These are phyloP conservation scores for Suillus lakei DNA, from an alignment of 768 basidiomycete genomes.

Conservation along the genomic window DNA sequence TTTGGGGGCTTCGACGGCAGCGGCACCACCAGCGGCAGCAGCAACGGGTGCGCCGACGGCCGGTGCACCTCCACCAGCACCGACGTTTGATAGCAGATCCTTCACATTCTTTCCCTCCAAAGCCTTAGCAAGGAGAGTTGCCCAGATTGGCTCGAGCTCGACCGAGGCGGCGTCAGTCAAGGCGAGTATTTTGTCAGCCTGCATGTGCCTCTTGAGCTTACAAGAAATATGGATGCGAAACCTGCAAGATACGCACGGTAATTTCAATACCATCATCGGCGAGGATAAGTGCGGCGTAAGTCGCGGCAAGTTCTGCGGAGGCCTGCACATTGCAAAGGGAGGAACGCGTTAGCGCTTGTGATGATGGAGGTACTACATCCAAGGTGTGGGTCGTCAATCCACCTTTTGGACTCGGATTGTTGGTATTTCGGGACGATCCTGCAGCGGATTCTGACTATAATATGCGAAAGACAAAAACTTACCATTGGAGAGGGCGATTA, in stretches of 20 bases:
- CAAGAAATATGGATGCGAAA: background rate
- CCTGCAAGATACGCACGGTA: constrained; percentile 65
- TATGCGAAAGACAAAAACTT: constrained; percentile 13
- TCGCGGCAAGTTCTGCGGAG: constrained; percentile 82
- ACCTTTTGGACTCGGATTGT: constrained; percentile 10
- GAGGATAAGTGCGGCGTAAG: constrained; percentile 98
- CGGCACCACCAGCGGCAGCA: constrained; percentile 59
- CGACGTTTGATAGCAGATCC: constrained; percentile 94
- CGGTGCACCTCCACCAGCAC: constrained; percentile 87
- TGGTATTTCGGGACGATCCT: background rate
- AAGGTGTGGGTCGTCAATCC: constrained; percentile 20
- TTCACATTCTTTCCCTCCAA: constrained; percentile 98
- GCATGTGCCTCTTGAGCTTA: constrained; percentile 13
- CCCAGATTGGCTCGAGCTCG: constrained; percentile 97
- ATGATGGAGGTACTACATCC: constrained; percentile 17
- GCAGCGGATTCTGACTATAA: background rate
- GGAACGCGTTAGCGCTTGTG: constrained; percentile 18
- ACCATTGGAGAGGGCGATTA: constrained; percentile 29
- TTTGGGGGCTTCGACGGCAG: constrained; percentile 65
- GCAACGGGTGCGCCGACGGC: constrained; percentile 60
- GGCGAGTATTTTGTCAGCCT: constrained; percentile 94
- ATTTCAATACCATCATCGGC: constrained; percentile 98
- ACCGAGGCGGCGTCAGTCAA: constrained; percentile 82
- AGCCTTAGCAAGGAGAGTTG: constrained; percentile 94
- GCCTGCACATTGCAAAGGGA: constrained; percentile 38